Evolutionary conservation across 805 yeast genomes (phyloP), one percentile per base, ranked within the genome.

Genomic region (Sungouiozyma intestinalis): DNA sequence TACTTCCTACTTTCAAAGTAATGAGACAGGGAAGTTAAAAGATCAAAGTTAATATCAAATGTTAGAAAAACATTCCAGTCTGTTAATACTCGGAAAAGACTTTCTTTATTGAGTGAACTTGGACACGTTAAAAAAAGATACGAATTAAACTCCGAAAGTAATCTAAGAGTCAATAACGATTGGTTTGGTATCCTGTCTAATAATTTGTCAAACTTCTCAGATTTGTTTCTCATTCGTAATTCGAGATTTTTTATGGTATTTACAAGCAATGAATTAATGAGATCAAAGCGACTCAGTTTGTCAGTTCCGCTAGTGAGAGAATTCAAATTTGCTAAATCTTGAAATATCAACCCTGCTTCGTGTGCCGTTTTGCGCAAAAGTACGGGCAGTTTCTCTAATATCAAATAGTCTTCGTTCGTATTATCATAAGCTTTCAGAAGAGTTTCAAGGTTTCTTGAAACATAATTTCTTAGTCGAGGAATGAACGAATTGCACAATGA

Each of bases 401-500:
- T 24, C 14, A 15, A 24, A n/a, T 19, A 33, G 29, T 16, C 37
- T 9, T 37, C 37, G 9, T 18, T 14, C 5, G 35, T 19, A n/a
- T 39, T 36, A 16, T 38, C 29, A 14, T 9, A 11, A n/a, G 34
- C 18, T 17, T 40, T 41, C 34, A 46, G 46, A 35, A 46, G 47
- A 7, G 34, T 43, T 3, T 40, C 41, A 5, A 35, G 36, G 11
- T 36, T 14, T 36, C 44, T 41, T 24, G 33, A 38, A 20, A 42
- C 45, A 13, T 39, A 43, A n/a, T 43, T 35, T 20, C 24, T 35
- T 3, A 50, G 21, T 31, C 83, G 67, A 0, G 97, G 98, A 35
- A 90, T 64, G 56, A 90, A 86, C 45, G 81, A 71, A 55, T 90
- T 90, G 55, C 82, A 83, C 36, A 90, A 67, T 0, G 94, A 81